Evolutionary conservation across 768 basidiomycete species (phyloP).

Genomic region (Xerocomus brunneocitrinus): DNA sequence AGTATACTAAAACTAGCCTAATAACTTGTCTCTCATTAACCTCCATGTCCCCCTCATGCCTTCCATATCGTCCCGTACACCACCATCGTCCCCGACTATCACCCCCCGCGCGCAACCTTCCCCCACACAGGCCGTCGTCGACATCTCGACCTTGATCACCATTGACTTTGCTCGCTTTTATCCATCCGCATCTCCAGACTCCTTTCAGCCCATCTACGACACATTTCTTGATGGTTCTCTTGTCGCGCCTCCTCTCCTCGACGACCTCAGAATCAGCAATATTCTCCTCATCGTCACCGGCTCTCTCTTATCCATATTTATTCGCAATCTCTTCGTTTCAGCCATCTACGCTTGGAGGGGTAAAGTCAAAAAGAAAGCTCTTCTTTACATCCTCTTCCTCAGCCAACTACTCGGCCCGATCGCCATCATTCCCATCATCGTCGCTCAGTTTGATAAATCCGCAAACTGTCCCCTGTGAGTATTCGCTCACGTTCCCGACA

Average conservation of each 20-base stretch:
- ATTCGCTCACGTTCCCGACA: neutral
- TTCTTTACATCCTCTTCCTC: slow-evolving; percentile 53
- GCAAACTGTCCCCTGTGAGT: slow-evolving; percentile 49
- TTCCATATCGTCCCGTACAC: neutral
- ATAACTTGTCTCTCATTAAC: no score
- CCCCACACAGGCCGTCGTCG: slow-evolving; percentile 35
- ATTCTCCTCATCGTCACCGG: slow-evolving; percentile 46
- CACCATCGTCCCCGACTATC: neutral
- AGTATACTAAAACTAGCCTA: no score
- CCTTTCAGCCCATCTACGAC: slow-evolving; percentile 46
- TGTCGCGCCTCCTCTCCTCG: slow-evolving; percentile 41
- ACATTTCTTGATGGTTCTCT: slow-evolving; percentile 57
- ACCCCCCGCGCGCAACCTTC: slow-evolving; percentile 2
- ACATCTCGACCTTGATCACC: slow-evolving; percentile 46
- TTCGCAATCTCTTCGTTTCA: slow-evolving; percentile 49
- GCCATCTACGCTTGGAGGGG: slow-evolving; percentile 49
- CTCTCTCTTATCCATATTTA: slow-evolving; percentile 46
- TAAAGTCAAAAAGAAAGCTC: slow-evolving; percentile 52
- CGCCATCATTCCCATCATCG: slow-evolving; percentile 40
- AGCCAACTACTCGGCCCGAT: slow-evolving; percentile 53
- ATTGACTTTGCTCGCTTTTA: slow-evolving; percentile 49
- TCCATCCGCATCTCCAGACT: slow-evolving; percentile 32
- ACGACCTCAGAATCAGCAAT: slow-evolving; percentile 40
- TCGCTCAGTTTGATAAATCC: slow-evolving; percentile 40
- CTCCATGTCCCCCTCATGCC: neutral